Percentiles rank a stretch among this genome's conserved stretches.
phyloP scores from a whole-genome alignment of 371 early-diverging fungal species.

The Capillidium heterosporum region DNA sequence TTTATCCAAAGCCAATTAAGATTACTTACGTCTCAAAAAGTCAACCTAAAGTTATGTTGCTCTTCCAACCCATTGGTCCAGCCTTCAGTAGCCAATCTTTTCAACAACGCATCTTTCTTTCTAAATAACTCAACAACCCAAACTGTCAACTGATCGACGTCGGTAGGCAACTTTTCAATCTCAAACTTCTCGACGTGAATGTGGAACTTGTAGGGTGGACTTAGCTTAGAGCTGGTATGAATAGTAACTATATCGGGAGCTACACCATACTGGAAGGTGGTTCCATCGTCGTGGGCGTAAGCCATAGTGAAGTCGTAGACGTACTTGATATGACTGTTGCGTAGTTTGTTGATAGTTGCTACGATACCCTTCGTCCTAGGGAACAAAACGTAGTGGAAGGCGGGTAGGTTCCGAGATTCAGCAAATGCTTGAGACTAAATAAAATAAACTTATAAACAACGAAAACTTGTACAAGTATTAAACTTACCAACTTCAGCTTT shows the following conservation, averaged over 20 bases:
- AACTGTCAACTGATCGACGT: slow-evolving; percentile 27
- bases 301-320: slow-evolving; percentile 49
- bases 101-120: slow-evolving; percentile 39
- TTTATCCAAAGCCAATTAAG: too few species aligned
- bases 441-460: not conserved
- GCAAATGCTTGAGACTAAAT: slow-evolving; percentile 36
- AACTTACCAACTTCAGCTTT: slow-evolving; percentile 29
- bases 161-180: slow-evolving; percentile 33
- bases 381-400: slow-evolving; percentile 44
- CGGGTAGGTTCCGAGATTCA: slow-evolving; percentile 25
- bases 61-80: not conserved
- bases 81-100: slow-evolving; percentile 13
- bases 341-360: slow-evolving; percentile 34
- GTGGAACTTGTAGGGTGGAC: slow-evolving; percentile 45
- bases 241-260: slow-evolving; percentile 39
- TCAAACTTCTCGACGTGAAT: slow-evolving; percentile 35
- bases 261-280: slow-evolving; percentile 19
- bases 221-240: slow-evolving; percentile 24
- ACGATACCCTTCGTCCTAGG: slow-evolving; percentile 71
- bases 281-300: slow-evolving; percentile 19
- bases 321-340: slow-evolving; percentile 38
- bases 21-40: too few species aligned
- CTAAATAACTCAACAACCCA: slow-evolving; percentile 42
- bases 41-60: not conserved
- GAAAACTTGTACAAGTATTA: not conserved